Evolutionary conservation across 331 rosid species (phyloP), one percentile per base, ranked within the genome.

Genomic region (Malus hybrid): DNA sequence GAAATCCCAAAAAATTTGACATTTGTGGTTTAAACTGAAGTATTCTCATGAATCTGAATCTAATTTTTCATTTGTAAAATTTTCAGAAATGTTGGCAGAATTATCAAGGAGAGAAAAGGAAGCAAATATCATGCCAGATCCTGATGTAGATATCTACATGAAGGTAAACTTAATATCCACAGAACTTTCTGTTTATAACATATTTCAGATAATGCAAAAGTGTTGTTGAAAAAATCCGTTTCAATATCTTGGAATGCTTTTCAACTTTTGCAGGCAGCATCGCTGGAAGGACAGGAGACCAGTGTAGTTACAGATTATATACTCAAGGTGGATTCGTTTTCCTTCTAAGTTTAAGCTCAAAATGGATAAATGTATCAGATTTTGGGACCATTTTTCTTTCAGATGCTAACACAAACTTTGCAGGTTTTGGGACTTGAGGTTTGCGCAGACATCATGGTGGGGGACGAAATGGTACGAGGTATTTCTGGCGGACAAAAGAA

Each of bases 401-500:
- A 39, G 59, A 61, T 70, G 19, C 56, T 59, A 57, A 52, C 28
- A 22, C 10, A 46, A 36, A 36, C 4, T 39, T 54, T 31, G 10
- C 81, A 85, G 88, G n/a, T 85, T 71, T 46, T 85, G 56, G 88
- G 89, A 61, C 79, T 85, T 31, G 89, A 85, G 33, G 63, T 71
- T 16, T 85, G 89, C 65, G 87, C 86, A 14, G 89, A 85, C 65
- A 83, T 78, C 31, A 70, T 83, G 75, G 89, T 85, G 16, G 89
- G 89, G 66, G 85, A 85, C 50, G 85, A 77, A 70, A 85, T 85
- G 89, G 12, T 82, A 28, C 74, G 86, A 77, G 89, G 89, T 69
- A 85, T 85, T 36, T 85, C 89, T 18, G 89, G 89, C 2, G 89
- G 89, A 56, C 89, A 85, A 65, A 85, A 46, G 79, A 85, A 85